These are phyloP conservation scores for Nidularia sp. DNA, from an alignment of 768 basidiomycete species.

Conservation along the genomic window DNA sequence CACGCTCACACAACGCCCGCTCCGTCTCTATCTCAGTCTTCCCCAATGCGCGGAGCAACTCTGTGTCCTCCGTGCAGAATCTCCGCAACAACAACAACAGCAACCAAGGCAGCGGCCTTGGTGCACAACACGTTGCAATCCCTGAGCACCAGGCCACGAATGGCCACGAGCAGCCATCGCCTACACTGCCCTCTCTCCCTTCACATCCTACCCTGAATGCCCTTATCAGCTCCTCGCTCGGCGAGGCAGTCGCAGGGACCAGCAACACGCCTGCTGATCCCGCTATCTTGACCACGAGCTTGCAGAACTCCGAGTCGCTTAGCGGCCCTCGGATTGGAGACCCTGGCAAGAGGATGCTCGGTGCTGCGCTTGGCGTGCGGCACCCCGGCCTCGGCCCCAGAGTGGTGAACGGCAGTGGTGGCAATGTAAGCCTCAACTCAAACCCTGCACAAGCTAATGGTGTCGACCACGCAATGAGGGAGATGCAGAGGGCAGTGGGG, in stretches of 20 bases:
- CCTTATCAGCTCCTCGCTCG: conserved; percentile 73
- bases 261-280: conserved; percentile 51
- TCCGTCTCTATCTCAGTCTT: conserved; percentile 64
- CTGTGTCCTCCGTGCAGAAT: conserved; percentile 28
- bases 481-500: conserved; percentile 75
- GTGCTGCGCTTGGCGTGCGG: conserved; percentile 78
- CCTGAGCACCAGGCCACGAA: conserved; percentile 42
- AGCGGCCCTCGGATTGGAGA: conserved; percentile 80
- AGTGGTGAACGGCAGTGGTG: conserved; percentile 36
- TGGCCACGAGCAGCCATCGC: conserved; percentile 66
- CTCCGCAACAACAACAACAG: conserved; percentile 31
- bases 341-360: conserved; percentile 86
- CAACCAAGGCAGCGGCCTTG: conserved; percentile 23
- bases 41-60: conserved; percentile 45
- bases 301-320: conserved; percentile 32
- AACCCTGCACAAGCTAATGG: conserved; percentile 36
- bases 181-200: conserved; percentile 76
- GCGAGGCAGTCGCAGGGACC: conserved; percentile 43
- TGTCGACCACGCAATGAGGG: conserved; percentile 56
- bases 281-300: conserved; percentile 59
- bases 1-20: conserved; percentile 70
- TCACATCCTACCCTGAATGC: conserved; percentile 83
- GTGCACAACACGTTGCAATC: conserved; percentile 41
- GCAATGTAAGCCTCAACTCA: conserved; percentile 25
- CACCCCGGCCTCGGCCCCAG: conserved; percentile 72